Base-by-base conservation (phyloP, 148 eudicot species). In the Silene uniflora region DNA sequence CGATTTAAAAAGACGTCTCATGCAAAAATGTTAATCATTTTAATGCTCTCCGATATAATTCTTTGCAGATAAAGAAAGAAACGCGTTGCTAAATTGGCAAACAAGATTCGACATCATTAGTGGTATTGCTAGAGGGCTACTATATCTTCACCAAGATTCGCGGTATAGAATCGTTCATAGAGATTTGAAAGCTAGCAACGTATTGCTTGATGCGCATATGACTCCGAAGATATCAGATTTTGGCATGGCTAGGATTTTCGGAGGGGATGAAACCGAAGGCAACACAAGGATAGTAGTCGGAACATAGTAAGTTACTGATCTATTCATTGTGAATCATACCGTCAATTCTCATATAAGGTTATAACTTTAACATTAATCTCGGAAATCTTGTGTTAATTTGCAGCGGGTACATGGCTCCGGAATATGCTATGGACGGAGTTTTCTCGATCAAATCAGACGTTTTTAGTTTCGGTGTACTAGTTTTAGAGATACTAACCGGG, bases 221-320 rank as follows among this genome's bases (percentile, higher is more conserved):
- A 83, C 73, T 68, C 93, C 97, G 0, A 91, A 91, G 75, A 91
- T 91, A 60, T 91, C 97, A 17, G 97, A 91, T 75, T 91, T 91
- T 67, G 97, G 97, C 71, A 91, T 91, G 97, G 93, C 93, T 12
- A 89, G 93, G 76, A 89, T 89, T 67, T 91, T 89, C n/a, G 97
- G 97, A 23, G 86, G 86, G 22, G 97, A 91, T 76, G 85, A 91
- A 72, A 88, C 86, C 0, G 90, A 91, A 86, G 91, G 84, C 35
- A 83, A 83, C 67, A 89, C 97, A 29, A 85, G 66, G 61, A 86
- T 85, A 84, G 86, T 91, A 3, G 93, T 89, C 7, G 96, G 96
- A 77, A 91, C 96, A 69, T 91, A 87, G 96, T 91, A 84, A 83
- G 91, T 78, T n/a, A 39, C 39, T 22, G 1, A 52, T 12, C 17